Percentiles rank a stretch among this genome's conserved stretches.
These are phyloP conservation scores for Debaryomyces subglobosus DNA, from an alignment of 1,139 yeast species.

Conservation along the genomic window DNA sequence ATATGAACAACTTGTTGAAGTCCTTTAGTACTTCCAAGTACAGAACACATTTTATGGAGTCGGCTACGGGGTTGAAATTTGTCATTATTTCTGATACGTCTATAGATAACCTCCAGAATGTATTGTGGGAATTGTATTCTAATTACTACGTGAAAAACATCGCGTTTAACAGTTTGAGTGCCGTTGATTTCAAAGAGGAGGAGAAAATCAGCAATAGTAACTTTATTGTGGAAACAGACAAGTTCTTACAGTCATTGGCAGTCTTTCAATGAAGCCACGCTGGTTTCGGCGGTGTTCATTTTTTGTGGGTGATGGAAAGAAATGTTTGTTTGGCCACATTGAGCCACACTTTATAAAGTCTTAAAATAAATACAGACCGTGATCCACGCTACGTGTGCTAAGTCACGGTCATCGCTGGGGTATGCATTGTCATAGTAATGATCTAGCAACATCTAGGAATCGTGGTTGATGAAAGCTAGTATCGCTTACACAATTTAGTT, in stretches of 20 bases:
- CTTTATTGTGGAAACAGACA: constrained; percentile 51
- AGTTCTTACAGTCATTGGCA: constrained; percentile 32
- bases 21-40: constrained; percentile 74
- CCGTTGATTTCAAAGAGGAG: constrained; percentile 52
- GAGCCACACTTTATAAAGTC: not conserved
- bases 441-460: not conserved
- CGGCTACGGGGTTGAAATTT: constrained; percentile 77
- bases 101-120: constrained; percentile 61
- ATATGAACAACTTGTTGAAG: constrained; percentile 51
- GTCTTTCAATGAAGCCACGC: constrained; percentile 17
- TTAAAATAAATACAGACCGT: not conserved
- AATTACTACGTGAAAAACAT: constrained; percentile 69
- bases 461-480: not conserved
- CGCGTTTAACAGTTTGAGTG: constrained; percentile 62
- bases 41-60: constrained; percentile 78
- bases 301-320: not conserved
- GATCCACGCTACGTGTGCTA: not conserved
- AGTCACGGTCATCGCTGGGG: not conserved
- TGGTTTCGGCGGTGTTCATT: not conserved
- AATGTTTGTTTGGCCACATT: not conserved
- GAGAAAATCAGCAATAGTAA: constrained; percentile 44
- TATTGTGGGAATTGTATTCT: constrained; percentile 68
- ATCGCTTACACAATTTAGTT: not conserved
- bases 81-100: constrained; percentile 71
- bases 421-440: not conserved